A percentile compares a stretch with the other conserved stretches of the same genome.
Evolutionary conservation across 2,329 filamentous ascomycete genomes (phyloP).

Genomic region (Aspergillus thermomutatus): DNA sequence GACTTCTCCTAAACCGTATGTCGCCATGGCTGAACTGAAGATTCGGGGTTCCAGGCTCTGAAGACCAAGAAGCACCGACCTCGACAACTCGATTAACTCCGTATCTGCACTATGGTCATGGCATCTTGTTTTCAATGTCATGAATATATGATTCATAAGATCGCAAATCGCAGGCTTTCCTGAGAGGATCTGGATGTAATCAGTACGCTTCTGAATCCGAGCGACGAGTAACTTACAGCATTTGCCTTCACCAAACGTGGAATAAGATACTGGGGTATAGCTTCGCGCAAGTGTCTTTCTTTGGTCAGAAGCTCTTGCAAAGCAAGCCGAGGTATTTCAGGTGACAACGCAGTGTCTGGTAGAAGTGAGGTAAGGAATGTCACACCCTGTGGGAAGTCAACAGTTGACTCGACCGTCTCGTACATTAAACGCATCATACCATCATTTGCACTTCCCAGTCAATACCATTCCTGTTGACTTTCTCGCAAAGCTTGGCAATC

Average conservation of each 20-base stretch:
- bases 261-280: slow-evolving; percentile 21
- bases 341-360: slow-evolving; percentile 19
- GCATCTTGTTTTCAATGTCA: slow-evolving; percentile 14
- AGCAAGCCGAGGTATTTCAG: slow-evolving; percentile 23
- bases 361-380: slow-evolving; percentile 29
- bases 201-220: slow-evolving; percentile 5
- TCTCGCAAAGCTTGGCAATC: slow-evolving; percentile 38
- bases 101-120: slow-evolving; percentile 5
- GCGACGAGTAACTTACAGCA: slow-evolving; percentile 30
- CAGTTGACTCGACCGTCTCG: background rate
- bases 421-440: slow-evolving; percentile 20
- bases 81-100: slow-evolving; percentile 19
- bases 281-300: slow-evolving; percentile 15
- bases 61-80: slow-evolving; percentile 22
- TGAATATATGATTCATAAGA: slow-evolving; percentile 22
- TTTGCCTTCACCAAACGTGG: slow-evolving; percentile 34
- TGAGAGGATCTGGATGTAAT: slow-evolving; percentile 14
- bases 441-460: slow-evolving; percentile 29
- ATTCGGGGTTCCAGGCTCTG: slow-evolving; percentile 10
- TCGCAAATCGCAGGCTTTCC: slow-evolving; percentile 20
- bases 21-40: slow-evolving; percentile 6
- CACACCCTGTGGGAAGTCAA: slow-evolving; percentile 23
- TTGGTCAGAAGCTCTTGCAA: slow-evolving; percentile 25
- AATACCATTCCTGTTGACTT: slow-evolving; percentile 29
- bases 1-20: slow-evolving; percentile 11